A percentile compares a stretch with the other conserved stretches of the same genome.
phyloP scores from a whole-genome alignment of 352 stramenopile species.

The Thalassiosira sp. region DNA sequence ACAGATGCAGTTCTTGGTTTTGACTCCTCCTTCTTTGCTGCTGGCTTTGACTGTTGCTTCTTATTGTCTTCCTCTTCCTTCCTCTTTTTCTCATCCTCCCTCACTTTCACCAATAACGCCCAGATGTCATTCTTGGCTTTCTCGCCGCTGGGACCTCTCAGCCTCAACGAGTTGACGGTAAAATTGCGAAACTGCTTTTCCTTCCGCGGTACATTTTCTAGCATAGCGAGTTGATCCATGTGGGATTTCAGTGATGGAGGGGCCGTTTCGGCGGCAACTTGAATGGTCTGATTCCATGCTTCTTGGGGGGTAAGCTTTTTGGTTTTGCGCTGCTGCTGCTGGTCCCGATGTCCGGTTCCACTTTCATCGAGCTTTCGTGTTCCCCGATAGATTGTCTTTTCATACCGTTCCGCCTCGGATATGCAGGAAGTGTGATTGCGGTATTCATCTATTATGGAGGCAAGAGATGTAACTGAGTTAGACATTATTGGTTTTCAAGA shows the following conservation, averaged over 20 bases:
- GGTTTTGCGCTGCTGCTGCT: conserved; percentile 38
- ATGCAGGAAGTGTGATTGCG: conserved; percentile 77
- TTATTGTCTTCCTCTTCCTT: conserved; percentile 34
- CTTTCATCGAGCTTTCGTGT: conserved; percentile 36
- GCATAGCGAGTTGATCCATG: conserved; percentile 60
- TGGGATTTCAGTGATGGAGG: conserved; percentile 59
- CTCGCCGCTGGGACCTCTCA: conserved; percentile 47
- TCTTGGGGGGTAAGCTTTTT: conserved; percentile 73
- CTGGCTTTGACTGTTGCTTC: conserved; percentile 18
- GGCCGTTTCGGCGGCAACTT: conserved; percentile 30
- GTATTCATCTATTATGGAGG: conserved; percentile 71
- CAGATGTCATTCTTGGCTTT: conserved; percentile 65
- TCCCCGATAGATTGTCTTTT: conserved; percentile 61
- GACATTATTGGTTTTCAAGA: neutral
- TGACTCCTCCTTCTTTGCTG: conserved; percentile 21
- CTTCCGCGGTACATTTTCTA: conserved; percentile 79
- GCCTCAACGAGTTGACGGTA: conserved; percentile 71
- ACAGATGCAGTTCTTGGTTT: neutral
- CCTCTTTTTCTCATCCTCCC: conserved; percentile 42
- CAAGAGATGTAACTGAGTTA: conserved; percentile 14
- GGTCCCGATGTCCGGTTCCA: conserved; percentile 17
- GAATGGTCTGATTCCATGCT: conserved; percentile 73
- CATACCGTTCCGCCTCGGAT: conserved; percentile 77
- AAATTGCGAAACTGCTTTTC: conserved; percentile 84
- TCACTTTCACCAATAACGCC: conserved; percentile 58